Evolutionary conservation across 2,329 filamentous ascomycete species (phyloP).

Genomic region (Aspergillus pseudonomiae): DNA sequence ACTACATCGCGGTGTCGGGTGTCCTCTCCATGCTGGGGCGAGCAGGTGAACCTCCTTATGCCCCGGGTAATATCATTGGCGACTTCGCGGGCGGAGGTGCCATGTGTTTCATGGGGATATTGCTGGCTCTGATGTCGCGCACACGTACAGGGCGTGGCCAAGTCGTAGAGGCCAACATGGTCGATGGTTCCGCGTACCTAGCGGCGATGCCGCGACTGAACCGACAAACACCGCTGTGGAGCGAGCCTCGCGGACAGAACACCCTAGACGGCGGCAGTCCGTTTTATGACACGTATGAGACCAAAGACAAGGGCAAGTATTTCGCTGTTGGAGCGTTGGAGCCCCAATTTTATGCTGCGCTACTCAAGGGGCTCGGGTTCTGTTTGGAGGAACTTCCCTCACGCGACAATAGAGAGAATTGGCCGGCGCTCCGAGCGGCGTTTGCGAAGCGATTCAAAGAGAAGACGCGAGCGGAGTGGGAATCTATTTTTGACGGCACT

Average conservation of each 20-base stretch:
- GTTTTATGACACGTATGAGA: slow-evolving; percentile 89
- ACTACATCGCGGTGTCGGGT: slow-evolving; percentile 89
- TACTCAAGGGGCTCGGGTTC: slow-evolving; percentile 70
- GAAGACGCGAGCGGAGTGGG: slow-evolving; percentile 79
- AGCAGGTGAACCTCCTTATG: slow-evolving; percentile 68
- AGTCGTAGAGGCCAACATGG: slow-evolving; percentile 96
- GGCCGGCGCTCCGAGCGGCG: slow-evolving; percentile 66
- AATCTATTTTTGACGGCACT: slow-evolving; percentile 80
- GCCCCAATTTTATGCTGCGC: slow-evolving; percentile 74
- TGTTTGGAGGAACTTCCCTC: slow-evolving; percentile 47
- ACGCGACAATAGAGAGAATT: slow-evolving; percentile 63
- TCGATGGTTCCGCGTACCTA: slow-evolving; percentile 81
- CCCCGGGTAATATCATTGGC: slow-evolving; percentile 81
- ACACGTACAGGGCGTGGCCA: slow-evolving; percentile 71
- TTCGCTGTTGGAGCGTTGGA: slow-evolving; percentile 92
- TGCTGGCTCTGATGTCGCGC: slow-evolving; percentile 75
- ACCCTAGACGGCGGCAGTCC: slow-evolving; percentile 81
- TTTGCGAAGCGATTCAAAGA: slow-evolving; percentile 68
- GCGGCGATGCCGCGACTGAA: slow-evolving; percentile 75
- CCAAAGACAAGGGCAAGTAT: slow-evolving; percentile 69
- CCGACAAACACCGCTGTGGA: slow-evolving; percentile 65
- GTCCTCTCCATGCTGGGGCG: slow-evolving; percentile 76
- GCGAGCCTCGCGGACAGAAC: slow-evolving; percentile 70
- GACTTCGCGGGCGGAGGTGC: slow-evolving; percentile 92
- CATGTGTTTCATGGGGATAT: slow-evolving; percentile 76